Base-by-base conservation (phyloP, 176 grass and related monocot genomes). In the Oryza glaberrima region DNA sequence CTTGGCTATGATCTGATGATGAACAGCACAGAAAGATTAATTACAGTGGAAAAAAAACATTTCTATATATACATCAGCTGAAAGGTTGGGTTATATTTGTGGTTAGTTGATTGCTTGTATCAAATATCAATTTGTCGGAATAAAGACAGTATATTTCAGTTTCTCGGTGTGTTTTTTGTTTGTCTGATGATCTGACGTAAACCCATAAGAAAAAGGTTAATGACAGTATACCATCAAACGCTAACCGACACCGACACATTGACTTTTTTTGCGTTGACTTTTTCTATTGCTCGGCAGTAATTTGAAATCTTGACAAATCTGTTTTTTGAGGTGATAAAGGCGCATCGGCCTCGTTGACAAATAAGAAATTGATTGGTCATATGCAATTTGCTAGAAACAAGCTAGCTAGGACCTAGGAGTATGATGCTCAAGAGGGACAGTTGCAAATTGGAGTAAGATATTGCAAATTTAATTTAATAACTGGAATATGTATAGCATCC, bases 1-100 rank as follows among this genome's bases (percentile, higher is more conserved):
- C 94, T 7, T 95, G 94, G 94, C 84, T 93, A 19, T 95, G 78
- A 95, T 67, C 69, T 69, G 43, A 90, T 72, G 5, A 60, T 41
- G 7, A 70, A 65, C 23, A 72, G 1, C 30, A 71, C 52, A 63
- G 10, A 1, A 20, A 52, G 36, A 69, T 3, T 26, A 9, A 69
- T 3, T 26, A 9, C 17, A 61, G 0, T 15, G 9, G 14, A 46
- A 28, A 65, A 65, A 0, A 66, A 6, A 11, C n/a, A 32, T 72
- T 67, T 52, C 45, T 68, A 19, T 83, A 82, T 68, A 19, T 83
- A 82, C 14, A 22, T 22, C 22, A 46, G 19, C 6, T 26, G 61
- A 78, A 85, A 61, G 17, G 17, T 4, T 77, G 23, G 15, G 30
- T 67, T 65, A 52, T 14, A 17, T 32, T 32, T 78, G 44, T 73